Conservation (phyloP, 2,329 filamentous ascomycete species). For the Tolypocladium album region DNA sequence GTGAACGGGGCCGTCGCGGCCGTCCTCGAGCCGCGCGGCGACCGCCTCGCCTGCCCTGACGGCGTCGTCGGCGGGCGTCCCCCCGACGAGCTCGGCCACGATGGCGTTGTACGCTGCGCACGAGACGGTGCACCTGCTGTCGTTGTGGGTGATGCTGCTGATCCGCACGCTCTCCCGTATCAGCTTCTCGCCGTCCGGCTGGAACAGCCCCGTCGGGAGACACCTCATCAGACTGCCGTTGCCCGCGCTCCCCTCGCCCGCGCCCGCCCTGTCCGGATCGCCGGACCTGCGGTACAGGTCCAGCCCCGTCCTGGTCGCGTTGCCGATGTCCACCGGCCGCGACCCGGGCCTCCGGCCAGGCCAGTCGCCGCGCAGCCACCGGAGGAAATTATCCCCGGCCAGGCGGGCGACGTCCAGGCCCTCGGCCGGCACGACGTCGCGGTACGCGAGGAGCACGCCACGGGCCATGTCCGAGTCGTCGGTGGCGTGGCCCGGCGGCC, state of each 20-base stretch:
- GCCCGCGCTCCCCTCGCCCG: conserved; percentile 26
- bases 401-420: conserved; percentile 17
- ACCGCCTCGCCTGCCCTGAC: conserved; percentile 14
- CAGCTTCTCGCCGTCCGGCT: conserved; percentile 12
- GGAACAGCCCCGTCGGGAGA: conserved; percentile 32
- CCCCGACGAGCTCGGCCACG: conserved; percentile 19
- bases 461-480: conserved; percentile 38
- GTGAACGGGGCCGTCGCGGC: conserved; percentile 7
- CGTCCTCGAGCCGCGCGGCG: conserved; percentile 12
- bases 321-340: conserved; percentile 27
- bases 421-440: conserved; percentile 8
- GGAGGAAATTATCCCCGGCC: conserved; percentile 27
- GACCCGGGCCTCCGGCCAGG: conserved; percentile 22
- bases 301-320: conserved; percentile 25
- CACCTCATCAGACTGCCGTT: conserved; percentile 39
- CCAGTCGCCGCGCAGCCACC: conserved; percentile 32
- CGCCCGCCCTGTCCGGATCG: conserved; percentile 22
- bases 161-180: conserved; percentile 22
- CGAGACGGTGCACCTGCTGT: conserved; percentile 20
- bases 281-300: conserved; percentile 11
- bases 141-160: conserved; percentile 28
- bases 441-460: conserved; percentile 32
- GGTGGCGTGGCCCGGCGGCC: conserved; percentile 32
- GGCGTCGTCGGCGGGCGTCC: conserved; percentile 12
- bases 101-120: conserved; percentile 31